Evolutionary conservation across 495 filamentous ascomycete genomes (phyloP).

Genomic region (Hypoxylon subgilvum): DNA sequence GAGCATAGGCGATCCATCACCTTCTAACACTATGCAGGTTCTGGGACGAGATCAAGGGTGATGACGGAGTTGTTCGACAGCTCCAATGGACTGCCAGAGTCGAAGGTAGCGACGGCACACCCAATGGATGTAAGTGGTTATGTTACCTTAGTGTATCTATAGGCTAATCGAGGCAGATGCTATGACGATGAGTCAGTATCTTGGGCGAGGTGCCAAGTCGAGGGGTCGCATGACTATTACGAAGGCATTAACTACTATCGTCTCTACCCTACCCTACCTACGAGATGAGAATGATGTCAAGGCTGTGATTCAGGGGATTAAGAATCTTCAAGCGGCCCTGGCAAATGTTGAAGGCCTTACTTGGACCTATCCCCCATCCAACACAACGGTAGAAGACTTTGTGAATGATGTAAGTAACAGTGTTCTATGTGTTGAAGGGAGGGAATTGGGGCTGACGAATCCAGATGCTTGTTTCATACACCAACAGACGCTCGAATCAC

Average conservation of each 20-base stretch:
- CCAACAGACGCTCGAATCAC: constrained; percentile 60
- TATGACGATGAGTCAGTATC: constrained; percentile 70
- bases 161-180: constrained; percentile 42
- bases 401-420: constrained; percentile 43
- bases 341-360: constrained; percentile 57
- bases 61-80: constrained; percentile 69
- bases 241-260: constrained; percentile 59
- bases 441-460: constrained; percentile 19
- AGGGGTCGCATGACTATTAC: constrained; percentile 68
- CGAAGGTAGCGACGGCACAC: constrained; percentile 56
- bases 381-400: constrained; percentile 57
- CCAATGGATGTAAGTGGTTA: constrained; percentile 43
- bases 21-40: constrained; percentile 38
- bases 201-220: constrained; percentile 66
- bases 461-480: constrained; percentile 50
- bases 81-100: constrained; percentile 70
- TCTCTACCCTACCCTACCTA: constrained; percentile 62
- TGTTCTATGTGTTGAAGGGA: not conserved
- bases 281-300: constrained; percentile 58
- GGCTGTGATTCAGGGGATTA: constrained; percentile 59
- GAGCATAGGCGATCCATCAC: constrained; percentile 9
- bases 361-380: constrained; percentile 53
- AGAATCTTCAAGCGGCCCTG: constrained; percentile 64
- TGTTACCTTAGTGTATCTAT: not conserved
- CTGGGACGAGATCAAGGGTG: constrained; percentile 64